Percentiles rank a stretch among this genome's conserved stretches.
phyloP scores from a whole-genome alignment of 1,139 yeast genomes.

The Debaryomyces sp. region DNA sequence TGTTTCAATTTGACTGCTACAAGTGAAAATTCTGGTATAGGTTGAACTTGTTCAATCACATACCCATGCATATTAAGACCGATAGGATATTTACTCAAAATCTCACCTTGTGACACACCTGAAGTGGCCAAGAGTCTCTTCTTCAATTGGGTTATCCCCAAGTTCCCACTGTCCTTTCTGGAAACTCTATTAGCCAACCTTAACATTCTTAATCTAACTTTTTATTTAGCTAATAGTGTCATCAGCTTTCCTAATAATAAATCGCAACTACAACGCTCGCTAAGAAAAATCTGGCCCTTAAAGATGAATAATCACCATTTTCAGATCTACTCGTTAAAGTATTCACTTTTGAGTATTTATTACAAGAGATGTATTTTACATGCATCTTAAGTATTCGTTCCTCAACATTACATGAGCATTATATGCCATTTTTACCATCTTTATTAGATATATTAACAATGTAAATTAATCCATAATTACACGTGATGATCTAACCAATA shows the following conservation, averaged over 20 bases:
- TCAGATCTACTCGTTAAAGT: background rate
- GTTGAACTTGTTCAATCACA: slow-evolving; percentile 59
- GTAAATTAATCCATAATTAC: background rate
- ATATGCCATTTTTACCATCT: background rate
- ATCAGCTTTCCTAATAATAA: background rate
- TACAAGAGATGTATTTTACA: background rate
- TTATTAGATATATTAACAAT: background rate
- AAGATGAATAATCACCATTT: background rate
- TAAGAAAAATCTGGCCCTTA: background rate
- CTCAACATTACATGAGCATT: background rate
- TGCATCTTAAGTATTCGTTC: background rate
- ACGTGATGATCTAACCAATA: slow-evolving; percentile 1
- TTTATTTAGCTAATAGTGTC: background rate
- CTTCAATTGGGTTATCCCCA: background rate
- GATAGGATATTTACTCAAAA: slow-evolving; percentile 55
- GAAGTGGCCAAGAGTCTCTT: slow-evolving; percentile 7
- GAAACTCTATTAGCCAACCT: background rate
- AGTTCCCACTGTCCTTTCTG: background rate
- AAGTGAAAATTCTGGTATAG: slow-evolving; percentile 80
- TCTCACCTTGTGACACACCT: slow-evolving; percentile 4
- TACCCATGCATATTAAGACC: slow-evolving; percentile 70
- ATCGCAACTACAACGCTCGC: slow-evolving; percentile 3
- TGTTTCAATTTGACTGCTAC: slow-evolving; percentile 78
- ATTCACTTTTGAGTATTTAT: background rate
- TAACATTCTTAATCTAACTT: background rate